A percentile compares a stretch with the other conserved stretches of the same genome.
Evolutionary conservation across 2,329 filamentous ascomycete genomes (phyloP).

Genomic region (Coleophoma eucalyptorum): DNA sequence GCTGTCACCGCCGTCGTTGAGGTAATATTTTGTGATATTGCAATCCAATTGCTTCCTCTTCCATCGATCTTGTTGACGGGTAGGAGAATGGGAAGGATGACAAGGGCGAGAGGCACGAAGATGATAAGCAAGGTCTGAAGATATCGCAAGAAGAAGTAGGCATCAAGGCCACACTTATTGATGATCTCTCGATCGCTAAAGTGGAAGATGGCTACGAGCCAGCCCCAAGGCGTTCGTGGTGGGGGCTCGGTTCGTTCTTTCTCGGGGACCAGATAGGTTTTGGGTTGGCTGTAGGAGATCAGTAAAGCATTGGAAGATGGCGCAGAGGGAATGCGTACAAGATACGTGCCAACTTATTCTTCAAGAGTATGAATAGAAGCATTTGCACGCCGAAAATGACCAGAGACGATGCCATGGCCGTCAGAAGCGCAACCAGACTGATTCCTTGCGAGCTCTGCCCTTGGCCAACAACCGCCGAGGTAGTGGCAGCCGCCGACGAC

Average conservation of each 20-base stretch:
- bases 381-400: slow-evolving; percentile 43
- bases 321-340: slow-evolving; percentile 55
- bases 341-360: slow-evolving; percentile 76
- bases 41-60: slow-evolving; percentile 40
- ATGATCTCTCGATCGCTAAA: slow-evolving; percentile 79
- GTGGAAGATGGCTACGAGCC: slow-evolving; percentile 57
- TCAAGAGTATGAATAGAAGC: slow-evolving; percentile 69
- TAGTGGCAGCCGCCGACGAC: neutral
- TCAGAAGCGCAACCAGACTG: slow-evolving; percentile 25
- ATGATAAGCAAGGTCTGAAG: slow-evolving; percentile 83
- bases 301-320: neutral
- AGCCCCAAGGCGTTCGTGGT: slow-evolving; percentile 48
- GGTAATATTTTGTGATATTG: slow-evolving; percentile 31
- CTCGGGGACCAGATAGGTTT: slow-evolving; percentile 83
- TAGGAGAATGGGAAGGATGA: slow-evolving; percentile 81
- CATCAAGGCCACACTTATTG: slow-evolving; percentile 91
- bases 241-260: slow-evolving; percentile 77
- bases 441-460: slow-evolving; percentile 23
- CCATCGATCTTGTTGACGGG: slow-evolving; percentile 79
- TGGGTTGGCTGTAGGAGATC: slow-evolving; percentile 58
- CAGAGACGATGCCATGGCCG: slow-evolving; percentile 25
- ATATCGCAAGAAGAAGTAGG: slow-evolving; percentile 96
- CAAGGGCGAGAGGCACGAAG: slow-evolving; percentile 74
- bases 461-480: slow-evolving; percentile 5
- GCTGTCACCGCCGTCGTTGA: slow-evolving; percentile 1